phyloP scores from a whole-genome alignment of 2,329 filamentous ascomycete species.

The Dryadomyces quercivorus region DNA sequence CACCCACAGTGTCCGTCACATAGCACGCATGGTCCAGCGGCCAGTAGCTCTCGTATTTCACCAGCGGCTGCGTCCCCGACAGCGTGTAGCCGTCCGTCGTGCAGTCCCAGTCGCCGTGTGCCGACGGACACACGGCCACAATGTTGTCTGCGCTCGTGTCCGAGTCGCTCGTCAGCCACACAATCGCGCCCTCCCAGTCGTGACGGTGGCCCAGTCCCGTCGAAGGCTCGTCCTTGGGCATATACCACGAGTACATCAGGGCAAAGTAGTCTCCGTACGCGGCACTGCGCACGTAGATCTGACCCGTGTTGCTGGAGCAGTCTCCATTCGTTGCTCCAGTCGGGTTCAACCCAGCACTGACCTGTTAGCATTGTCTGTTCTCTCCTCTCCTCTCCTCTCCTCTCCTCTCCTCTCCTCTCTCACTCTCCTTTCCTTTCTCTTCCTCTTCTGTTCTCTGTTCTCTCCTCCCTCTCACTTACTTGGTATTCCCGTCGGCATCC shows the following conservation, averaged over 20 bases:
- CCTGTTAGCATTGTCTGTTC: too few species aligned
- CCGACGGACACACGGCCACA: slow-evolving; percentile 21
- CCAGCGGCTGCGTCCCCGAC: slow-evolving; percentile 14
- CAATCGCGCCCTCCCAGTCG: slow-evolving; percentile 26
- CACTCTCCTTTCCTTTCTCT: too few species aligned
- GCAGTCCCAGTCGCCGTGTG: slow-evolving; percentile 23
- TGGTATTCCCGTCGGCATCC: slow-evolving; percentile 42
- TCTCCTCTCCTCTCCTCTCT: too few species aligned
- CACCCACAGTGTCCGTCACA: slow-evolving; percentile 15
- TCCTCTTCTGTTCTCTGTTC: too few species aligned
- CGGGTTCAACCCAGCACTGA: slow-evolving; percentile 22
- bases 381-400: too few species aligned
- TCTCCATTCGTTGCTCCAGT: slow-evolving; percentile 18
- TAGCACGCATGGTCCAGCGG: slow-evolving; percentile 21
- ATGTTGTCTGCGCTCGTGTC: slow-evolving; percentile 18
- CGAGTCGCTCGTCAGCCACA: slow-evolving; percentile 18
- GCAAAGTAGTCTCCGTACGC: slow-evolving; percentile 18
- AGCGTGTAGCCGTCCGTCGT: slow-evolving; percentile 10
- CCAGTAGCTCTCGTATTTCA: slow-evolving; percentile 21
- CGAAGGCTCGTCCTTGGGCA: slow-evolving; percentile 31
- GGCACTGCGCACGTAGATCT: slow-evolving; percentile 24
- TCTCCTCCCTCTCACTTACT: slow-evolving; percentile 33
- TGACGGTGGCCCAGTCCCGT: slow-evolving; percentile 23
- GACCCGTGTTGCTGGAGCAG: slow-evolving; percentile 22
- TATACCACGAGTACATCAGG: slow-evolving; percentile 33